phyloP scores from a whole-genome alignment of 1,139 yeast species.

The Hyphopichia burtonii region DNA sequence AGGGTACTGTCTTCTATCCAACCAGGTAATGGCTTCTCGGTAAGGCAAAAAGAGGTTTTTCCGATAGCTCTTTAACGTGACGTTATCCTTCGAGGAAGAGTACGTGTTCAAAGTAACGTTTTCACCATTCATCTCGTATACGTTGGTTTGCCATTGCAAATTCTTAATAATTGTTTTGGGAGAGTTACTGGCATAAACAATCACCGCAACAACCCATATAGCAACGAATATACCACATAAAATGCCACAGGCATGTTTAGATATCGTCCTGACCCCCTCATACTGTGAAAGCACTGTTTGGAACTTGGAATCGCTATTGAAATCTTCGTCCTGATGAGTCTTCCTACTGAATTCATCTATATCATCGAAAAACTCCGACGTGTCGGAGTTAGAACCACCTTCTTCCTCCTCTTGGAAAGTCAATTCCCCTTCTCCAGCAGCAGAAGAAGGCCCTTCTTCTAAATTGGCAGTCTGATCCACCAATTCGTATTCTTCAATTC shows the following conservation, averaged over 20 bases:
- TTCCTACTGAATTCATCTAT: conserved; percentile 16
- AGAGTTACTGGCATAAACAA: conserved; percentile 30
- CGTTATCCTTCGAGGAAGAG: conserved; percentile 22
- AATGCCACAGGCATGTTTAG: conserved; percentile 8
- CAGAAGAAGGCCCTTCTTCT: background rate
- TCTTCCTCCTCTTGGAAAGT: background rate
- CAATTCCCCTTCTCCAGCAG: background rate
- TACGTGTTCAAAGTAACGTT: conserved; percentile 36
- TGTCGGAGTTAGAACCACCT: conserved; percentile 8
- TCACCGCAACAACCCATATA: conserved; percentile 29
- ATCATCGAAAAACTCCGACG: conserved; percentile 31
- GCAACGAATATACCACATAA: conserved; percentile 5
- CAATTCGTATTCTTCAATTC: conserved; percentile 23
- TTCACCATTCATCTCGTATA: conserved; percentile 22
- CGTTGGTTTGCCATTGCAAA: conserved; percentile 28
- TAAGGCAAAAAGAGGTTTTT: conserved; percentile 22
- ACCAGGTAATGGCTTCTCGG: conserved; percentile 26
- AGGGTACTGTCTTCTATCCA: conserved; percentile 32
- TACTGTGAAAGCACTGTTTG: conserved; percentile 23
- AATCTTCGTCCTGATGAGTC: conserved; percentile 15
- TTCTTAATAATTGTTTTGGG: conserved; percentile 18
- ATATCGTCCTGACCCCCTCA: conserved; percentile 11
- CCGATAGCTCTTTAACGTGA: conserved; percentile 28
- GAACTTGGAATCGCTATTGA: conserved; percentile 24
- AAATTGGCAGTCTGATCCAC: conserved; percentile 13